Percentiles rank a stretch among this genome's conserved stretches.
phyloP scores from a whole-genome alignment of 208 protist species.

The Leishmania arabica region DNA sequence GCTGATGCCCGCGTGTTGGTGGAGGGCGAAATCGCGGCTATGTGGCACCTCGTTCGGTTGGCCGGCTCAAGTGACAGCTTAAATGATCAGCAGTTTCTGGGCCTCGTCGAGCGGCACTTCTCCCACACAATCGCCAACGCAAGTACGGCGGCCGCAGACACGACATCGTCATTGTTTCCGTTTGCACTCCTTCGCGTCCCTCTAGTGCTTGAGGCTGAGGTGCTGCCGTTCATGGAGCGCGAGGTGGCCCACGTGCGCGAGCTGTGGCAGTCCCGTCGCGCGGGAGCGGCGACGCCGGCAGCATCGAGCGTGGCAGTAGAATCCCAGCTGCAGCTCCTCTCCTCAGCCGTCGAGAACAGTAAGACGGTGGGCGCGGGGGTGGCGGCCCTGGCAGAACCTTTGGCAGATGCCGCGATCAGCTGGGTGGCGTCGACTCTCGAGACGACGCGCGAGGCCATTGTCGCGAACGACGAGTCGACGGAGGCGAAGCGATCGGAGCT shows the following conservation, averaged over 20 bases:
- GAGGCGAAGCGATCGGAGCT: slow-evolving; percentile 50
- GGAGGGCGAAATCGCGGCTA: slow-evolving; percentile 1
- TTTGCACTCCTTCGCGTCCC: slow-evolving; percentile 14
- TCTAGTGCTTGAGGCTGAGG: slow-evolving; percentile 16
- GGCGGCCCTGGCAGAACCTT: slow-evolving; percentile 23
- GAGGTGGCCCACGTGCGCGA: slow-evolving; percentile 13
- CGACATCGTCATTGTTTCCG: background rate
- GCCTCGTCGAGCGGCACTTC: slow-evolving; percentile 33
- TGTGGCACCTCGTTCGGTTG: slow-evolving; percentile 12
- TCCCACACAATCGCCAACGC: slow-evolving; percentile 16
- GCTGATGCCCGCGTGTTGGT: slow-evolving; percentile 1
- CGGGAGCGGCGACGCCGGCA: background rate
- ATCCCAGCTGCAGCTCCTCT: slow-evolving; percentile 6
- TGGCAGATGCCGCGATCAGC: slow-evolving; percentile 19
- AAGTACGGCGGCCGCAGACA: background rate
- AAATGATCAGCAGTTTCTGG: slow-evolving; percentile 14
- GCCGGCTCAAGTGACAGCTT: background rate
- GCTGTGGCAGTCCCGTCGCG: slow-evolving; percentile 4
- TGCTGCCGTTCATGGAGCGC: slow-evolving; percentile 17
- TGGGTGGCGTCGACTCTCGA: slow-evolving; percentile 18
- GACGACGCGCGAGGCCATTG: slow-evolving; percentile 25
- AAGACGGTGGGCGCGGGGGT: background rate
- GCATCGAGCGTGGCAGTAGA: background rate
- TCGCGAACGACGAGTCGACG: slow-evolving; percentile 68
- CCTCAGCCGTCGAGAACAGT: background rate